Percentiles rank a stretch among this genome's conserved stretches.
These are phyloP conservation scores for Beauveria scarabaeidicola DNA, from an alignment of 2,329 filamentous ascomycete genomes.

Conservation along the genomic window DNA sequence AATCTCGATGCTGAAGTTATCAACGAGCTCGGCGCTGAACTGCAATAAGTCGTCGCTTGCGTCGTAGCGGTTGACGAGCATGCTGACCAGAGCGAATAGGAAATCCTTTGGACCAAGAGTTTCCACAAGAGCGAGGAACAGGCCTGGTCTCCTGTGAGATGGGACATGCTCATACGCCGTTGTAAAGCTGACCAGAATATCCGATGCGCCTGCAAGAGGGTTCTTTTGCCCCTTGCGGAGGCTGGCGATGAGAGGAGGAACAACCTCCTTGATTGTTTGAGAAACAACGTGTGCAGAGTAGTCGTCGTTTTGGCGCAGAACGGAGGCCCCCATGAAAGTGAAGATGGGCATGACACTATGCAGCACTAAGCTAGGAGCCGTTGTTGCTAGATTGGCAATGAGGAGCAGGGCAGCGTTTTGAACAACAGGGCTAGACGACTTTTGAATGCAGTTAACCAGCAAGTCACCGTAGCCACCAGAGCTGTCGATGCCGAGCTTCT, in stretches of 20 bases:
- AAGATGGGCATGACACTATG: constrained; percentile 99
- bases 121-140: constrained; percentile 78
- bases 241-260: constrained; percentile 82
- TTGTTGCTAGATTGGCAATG: constrained; percentile 76
- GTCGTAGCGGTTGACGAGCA: constrained; percentile 85
- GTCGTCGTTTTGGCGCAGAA: constrained; percentile 87
- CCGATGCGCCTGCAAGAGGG: constrained; percentile 72
- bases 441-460: constrained; percentile 88
- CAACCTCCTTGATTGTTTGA: constrained; percentile 87
- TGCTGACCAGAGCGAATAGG: constrained; percentile 75
- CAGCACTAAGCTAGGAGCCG: constrained; percentile 82
- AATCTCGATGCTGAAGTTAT: constrained; percentile 62
- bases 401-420: constrained; percentile 86
- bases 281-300: constrained; percentile 96
- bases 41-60: constrained; percentile 62
- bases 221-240: constrained; percentile 72
- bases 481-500: constrained; percentile 59
- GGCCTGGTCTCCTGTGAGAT: constrained; percentile 67
- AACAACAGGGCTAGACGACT: constrained; percentile 83
- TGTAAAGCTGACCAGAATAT: constrained; percentile 90
- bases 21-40: constrained; percentile 69
- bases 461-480: constrained; percentile 79
- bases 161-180: constrained; percentile 96
- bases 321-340: constrained; percentile 91
- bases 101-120: constrained; percentile 83